A percentile compares a stretch with the other conserved stretches of the same genome.
Conservation (phyloP, 1,139 yeast species). For the Saccharomyces hybrid region DNA sequence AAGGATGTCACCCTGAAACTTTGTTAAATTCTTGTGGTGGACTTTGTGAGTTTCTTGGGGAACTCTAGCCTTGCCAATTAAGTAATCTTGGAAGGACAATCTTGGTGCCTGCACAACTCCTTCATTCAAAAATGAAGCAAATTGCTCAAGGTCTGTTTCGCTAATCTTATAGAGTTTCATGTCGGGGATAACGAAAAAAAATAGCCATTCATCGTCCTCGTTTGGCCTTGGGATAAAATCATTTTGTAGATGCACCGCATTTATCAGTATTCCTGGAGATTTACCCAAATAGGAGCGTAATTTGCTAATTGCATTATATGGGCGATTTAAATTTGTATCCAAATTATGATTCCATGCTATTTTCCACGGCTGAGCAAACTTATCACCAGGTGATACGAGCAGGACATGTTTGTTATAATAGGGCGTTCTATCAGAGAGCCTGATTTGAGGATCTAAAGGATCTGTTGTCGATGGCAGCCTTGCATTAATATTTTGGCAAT, state of each 20-base stretch:
- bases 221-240: background rate
- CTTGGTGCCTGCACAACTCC: slow-evolving; percentile 8
- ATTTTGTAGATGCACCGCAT: background rate
- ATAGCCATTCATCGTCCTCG: slow-evolving; percentile 7
- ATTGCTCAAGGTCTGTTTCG: slow-evolving; percentile 9
- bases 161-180: slow-evolving; percentile 16
- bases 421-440: background rate
- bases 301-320: background rate
- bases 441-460: background rate
- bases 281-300: background rate
- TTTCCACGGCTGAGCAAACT: background rate
- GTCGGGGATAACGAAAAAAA: slow-evolving; percentile 19
- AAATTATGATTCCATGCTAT: background rate
- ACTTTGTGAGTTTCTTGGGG: slow-evolving; percentile 1
- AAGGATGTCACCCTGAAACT: slow-evolving; percentile 7
- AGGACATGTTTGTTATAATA: slow-evolving; percentile 3
- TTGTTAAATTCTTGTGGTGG: background rate
- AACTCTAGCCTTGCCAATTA: slow-evolving; percentile 15
- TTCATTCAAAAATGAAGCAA: slow-evolving; percentile 16
- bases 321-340: background rate
- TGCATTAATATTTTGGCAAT: slow-evolving; percentile 1
- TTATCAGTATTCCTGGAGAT: slow-evolving; percentile 3
- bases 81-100: slow-evolving; percentile 12
- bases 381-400: slow-evolving; percentile 1
- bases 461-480: slow-evolving; percentile 1